Evolutionary conservation across 2,329 filamentous ascomycete genomes (phyloP), one percentile per base, ranked within the genome.

Genomic region (Cladosporium sp.): DNA sequence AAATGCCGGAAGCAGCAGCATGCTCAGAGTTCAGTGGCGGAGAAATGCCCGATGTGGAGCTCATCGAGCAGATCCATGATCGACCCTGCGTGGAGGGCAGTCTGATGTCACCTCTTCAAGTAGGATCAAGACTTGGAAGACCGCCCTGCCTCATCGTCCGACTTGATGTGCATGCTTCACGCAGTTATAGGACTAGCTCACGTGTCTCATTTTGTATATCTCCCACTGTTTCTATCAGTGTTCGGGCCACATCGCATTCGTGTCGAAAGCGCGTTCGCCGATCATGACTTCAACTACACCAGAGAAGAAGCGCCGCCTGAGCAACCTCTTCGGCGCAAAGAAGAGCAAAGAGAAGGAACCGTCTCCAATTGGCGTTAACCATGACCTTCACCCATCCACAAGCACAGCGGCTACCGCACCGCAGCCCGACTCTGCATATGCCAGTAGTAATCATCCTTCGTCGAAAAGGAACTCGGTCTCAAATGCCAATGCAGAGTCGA

Each of bases 401-500:
- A 55, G 52, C 40, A 55, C 52, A 35, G 28, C 39, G 15, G 28
- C 12, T 13, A 55, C 52, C n/a, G 17, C 28, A 15, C 25, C 15
- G 2, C 52, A 55, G n/a, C 15, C 36, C 2, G 65, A 66, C 47
- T 66, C 65, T 5, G 65, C 65, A 34, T 66, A 67, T 51, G 65
- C 60, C 10, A 65, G 62, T 42, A 66, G 64, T 35, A 61, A 63
- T 12, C 53, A 58, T 13, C 47, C 58, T 49, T 56, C 57, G 5
- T 48, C 60, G 15, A 52, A 56, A 17, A 44, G 56, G 15, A 51
- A 53, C 59, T 52, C 50, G 15, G 19, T 49, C 12, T 19, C 32
- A 9, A 50, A 50, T 37, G 47, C 20, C 47, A 50, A 36, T 13
- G 12, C 47, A 37, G 47, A 50, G 34, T 50, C 47, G 5, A 35